Evolutionary conservation across 169 alveolate species (phyloP), one percentile per base, ranked within the genome.

Genomic region (Sarcocystis neurona): DNA sequence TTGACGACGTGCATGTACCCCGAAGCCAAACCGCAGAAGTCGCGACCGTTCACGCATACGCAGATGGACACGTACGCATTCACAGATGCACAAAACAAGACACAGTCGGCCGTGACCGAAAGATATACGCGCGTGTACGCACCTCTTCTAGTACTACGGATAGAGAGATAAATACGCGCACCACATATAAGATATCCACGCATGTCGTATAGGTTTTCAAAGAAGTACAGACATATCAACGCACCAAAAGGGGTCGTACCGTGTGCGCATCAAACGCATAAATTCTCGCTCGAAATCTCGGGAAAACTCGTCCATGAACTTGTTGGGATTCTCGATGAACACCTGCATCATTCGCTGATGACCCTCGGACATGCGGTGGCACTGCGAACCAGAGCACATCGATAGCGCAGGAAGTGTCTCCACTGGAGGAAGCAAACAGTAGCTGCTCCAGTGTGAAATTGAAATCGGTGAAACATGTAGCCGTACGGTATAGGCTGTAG

Each of bases 341-440:
- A 96, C 93, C 87, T 95, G 97, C 99, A 97, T 97, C 94, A 94
- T 95, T 37, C 99, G 95, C 90, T 95, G 97, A 91, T 97, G 99
- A 5, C 97, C 94, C 75, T 97, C 99, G 15, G 99, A 97, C 91
- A 95, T 94, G 46, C 97, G 92, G 75, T 97, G 99, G 87, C 99
- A 97, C 96, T 94, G 92, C 41, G 34, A 27, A 15, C 56, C 48
- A 23, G 56, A 85, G 20, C 41, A 30, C n/a, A n/a, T 18, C 60
- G n/a, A 27, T 58, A 10, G 70, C 70, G 70, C 4, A 32, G 39
- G n/a, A 12, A 32, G 39, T 4, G 70, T 58, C 70, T 23, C 60
- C 60, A 50, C 8, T 18, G 18, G 60, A 18, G 18, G 60, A 10
- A 8, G 60, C 60, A 68, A 68, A 68, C 79, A 68, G n/a, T n/a